Conservation (phyloP, 2,329 filamentous ascomycete species). For the Aureobasidium sp. region DNA sequence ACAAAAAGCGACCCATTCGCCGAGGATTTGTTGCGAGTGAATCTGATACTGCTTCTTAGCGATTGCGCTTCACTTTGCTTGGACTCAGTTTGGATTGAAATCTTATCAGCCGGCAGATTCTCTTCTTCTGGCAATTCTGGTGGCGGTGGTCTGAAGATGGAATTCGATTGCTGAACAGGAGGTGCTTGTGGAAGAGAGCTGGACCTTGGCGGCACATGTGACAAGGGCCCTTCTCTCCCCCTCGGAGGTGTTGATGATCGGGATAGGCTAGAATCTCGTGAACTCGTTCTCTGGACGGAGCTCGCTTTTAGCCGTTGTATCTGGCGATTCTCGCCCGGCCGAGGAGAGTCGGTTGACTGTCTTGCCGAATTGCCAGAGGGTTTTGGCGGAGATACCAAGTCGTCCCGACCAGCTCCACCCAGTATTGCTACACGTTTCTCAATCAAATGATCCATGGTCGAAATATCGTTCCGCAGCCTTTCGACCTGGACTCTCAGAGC, state of each 20-base stretch:
- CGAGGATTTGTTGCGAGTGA: background rate
- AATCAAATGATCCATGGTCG: constrained; percentile 43
- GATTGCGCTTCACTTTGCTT: constrained; percentile 11
- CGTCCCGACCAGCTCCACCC: constrained; percentile 19
- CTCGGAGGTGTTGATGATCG: background rate
- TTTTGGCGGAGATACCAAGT: constrained; percentile 17
- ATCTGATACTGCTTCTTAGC: background rate
- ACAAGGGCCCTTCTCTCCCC: background rate
- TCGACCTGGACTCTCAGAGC: constrained; percentile 37
- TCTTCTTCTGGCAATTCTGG: constrained; percentile 24
- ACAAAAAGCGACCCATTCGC: background rate
- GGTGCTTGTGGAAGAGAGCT: constrained; percentile 2
- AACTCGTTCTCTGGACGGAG: background rate
- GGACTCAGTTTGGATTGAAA: background rate
- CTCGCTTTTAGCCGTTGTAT: constrained; percentile 8
- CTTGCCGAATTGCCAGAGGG: background rate
- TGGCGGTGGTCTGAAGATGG: constrained; percentile 29
- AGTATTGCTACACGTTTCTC: constrained; percentile 45
- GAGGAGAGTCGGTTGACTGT: background rate
- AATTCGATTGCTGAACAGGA: background rate
- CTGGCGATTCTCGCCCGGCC: background rate
- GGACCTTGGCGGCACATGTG: constrained; percentile 1
- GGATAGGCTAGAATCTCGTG: background rate
- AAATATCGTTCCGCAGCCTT: constrained; percentile 37
- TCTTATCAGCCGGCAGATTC: background rate